Evolutionary conservation across 192 early-diverging fungal genomes (phyloP).

Genomic region (Funneliformis geosporum): DNA sequence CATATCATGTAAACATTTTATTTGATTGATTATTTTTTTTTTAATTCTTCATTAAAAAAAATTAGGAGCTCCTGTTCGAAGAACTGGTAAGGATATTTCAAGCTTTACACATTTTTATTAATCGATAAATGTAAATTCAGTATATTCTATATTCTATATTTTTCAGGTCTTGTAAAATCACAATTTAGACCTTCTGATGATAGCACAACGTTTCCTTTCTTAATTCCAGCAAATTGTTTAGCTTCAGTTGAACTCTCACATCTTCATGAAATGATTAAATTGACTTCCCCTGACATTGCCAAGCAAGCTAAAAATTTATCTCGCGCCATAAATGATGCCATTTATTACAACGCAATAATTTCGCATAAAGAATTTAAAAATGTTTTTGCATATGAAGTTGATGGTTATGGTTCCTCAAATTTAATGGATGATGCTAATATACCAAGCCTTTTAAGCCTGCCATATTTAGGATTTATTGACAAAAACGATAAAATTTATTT

Average conservation of each 20-base stretch:
- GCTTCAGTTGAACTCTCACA: slow-evolving; percentile 57
- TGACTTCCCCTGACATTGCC: slow-evolving; percentile 40
- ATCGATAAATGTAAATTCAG: slow-evolving; percentile 11
- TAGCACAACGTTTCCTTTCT: slow-evolving; percentile 55
- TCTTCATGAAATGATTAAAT: slow-evolving; percentile 46
- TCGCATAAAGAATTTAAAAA: slow-evolving; percentile 54
- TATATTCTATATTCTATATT: slow-evolving; percentile 37
- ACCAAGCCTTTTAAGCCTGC: slow-evolving; percentile 63
- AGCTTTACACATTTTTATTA: not conserved
- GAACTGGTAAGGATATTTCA: not conserved
- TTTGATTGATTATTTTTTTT: no score
- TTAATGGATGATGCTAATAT: slow-evolving; percentile 76
- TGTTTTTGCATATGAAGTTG: slow-evolving; percentile 71
- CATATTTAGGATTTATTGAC: slow-evolving; percentile 59
- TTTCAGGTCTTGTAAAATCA: slow-evolving; percentile 47
- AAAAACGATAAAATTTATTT: slow-evolving; percentile 53
- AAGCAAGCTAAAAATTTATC: slow-evolving; percentile 45
- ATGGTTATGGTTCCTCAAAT: slow-evolving; percentile 64
- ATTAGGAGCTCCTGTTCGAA: slow-evolving; percentile 1
- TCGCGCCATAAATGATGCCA: slow-evolving; percentile 51
- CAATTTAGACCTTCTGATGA: slow-evolving; percentile 65
- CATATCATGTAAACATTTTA: slow-evolving; percentile 3
- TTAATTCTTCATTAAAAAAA: not conserved
- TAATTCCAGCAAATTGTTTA: slow-evolving; percentile 65
- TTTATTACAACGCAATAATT: slow-evolving; percentile 50